Percentiles rank a stretch among this genome's conserved stretches.
phyloP scores from a whole-genome alignment of 1,139 yeast species.

The Yamadazyma siamensis region DNA sequence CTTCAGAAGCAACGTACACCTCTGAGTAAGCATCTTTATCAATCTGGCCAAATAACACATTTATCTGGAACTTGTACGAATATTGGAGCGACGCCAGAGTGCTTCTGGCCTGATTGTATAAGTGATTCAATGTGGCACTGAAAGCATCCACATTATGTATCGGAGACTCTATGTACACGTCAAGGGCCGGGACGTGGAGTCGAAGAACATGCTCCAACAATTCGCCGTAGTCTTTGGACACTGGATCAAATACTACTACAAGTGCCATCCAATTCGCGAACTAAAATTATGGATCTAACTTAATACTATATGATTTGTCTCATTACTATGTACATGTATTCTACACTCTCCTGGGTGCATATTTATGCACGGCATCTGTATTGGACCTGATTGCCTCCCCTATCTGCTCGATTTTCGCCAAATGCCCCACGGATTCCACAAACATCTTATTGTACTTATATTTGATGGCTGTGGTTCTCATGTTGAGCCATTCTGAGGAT shows the following conservation, averaged over 20 bases:
- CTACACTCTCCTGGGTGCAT: neutral
- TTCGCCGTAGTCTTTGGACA: constrained; percentile 18
- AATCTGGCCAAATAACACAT: constrained; percentile 27
- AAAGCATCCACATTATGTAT: constrained; percentile 21
- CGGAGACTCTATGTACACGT: constrained; percentile 20
- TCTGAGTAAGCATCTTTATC: no score
- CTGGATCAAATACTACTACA: constrained; percentile 22
- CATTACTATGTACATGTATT: constrained; percentile 1
- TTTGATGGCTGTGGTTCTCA: constrained; percentile 3
- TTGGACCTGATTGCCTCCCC: neutral
- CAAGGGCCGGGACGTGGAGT: constrained; percentile 13
- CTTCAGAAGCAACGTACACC: no score
- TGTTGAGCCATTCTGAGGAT: constrained; percentile 4
- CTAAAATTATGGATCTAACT: no score
- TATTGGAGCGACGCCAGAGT: constrained; percentile 18
- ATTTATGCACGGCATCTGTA: no score
- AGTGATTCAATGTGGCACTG: constrained; percentile 22
- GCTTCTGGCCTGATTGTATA: constrained; percentile 25
- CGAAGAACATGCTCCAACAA: constrained; percentile 19
- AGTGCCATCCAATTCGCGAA: no score
- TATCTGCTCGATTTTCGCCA: neutral
- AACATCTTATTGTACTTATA: constrained; percentile 2
- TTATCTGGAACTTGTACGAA: constrained; percentile 28
- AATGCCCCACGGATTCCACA: neutral
- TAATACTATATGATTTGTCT: no score